Conservation (phyloP, 2,329 filamentous ascomycete genomes). For the Colletotrichum sp. region DNA sequence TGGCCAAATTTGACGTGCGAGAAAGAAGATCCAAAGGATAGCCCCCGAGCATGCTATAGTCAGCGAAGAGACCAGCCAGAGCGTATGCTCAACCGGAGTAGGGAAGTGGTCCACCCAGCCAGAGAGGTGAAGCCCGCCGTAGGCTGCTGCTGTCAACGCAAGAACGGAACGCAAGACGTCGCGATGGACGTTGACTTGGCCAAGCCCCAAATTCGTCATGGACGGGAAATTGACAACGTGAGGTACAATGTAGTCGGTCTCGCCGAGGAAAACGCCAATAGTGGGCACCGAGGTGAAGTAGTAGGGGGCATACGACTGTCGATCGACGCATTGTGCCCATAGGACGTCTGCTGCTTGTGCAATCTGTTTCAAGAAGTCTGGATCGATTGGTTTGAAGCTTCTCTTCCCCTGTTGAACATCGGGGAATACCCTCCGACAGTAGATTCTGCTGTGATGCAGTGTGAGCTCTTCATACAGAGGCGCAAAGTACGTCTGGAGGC, state of each 20-base stretch:
- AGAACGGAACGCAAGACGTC: slow-evolving; percentile 13
- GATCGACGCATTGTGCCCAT: background rate
- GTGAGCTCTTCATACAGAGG: background rate
- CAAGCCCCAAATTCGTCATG: slow-evolving; percentile 11
- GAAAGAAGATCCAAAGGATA: slow-evolving; percentile 13
- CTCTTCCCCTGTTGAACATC: background rate
- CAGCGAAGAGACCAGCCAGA: slow-evolving; percentile 26
- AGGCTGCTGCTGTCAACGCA: slow-evolving; percentile 11
- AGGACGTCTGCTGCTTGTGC: background rate
- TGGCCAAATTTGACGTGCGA: slow-evolving; percentile 13
- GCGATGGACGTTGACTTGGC: slow-evolving; percentile 15
- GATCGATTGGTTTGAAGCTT: background rate
- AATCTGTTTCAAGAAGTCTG: background rate
- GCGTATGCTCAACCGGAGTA: slow-evolving; percentile 21
- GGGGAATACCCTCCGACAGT: slow-evolving; percentile 2
- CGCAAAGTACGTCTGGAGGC: background rate
- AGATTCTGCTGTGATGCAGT: slow-evolving; percentile 1
- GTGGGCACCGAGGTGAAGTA: slow-evolving; percentile 10
- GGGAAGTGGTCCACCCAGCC: slow-evolving; percentile 32
- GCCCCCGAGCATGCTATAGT: slow-evolving; percentile 18
- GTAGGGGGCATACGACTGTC: background rate
- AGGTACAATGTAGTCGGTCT: slow-evolving; percentile 11
- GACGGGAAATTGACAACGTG: slow-evolving; percentile 9
- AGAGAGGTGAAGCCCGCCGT: slow-evolving; percentile 24
- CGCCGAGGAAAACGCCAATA: slow-evolving; percentile 11